phyloP scores from a whole-genome alignment of 495 filamentous ascomycete genomes.

The Aspergillus indologenus region DNA sequence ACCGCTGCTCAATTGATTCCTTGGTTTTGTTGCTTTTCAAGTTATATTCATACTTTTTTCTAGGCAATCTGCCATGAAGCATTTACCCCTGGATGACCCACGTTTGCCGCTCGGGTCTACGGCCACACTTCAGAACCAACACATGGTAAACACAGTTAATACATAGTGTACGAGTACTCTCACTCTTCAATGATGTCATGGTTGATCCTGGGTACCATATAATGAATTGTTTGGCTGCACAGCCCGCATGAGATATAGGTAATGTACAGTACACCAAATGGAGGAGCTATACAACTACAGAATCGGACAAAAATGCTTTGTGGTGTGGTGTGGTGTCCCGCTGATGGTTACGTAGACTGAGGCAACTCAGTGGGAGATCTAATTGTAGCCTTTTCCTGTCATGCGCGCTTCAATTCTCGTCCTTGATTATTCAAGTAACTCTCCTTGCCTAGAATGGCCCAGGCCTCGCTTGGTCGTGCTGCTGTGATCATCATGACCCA shows the following conservation, averaged over 20 bases:
- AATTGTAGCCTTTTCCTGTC: background rate
- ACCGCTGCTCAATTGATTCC: too few species aligned
- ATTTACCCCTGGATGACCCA: constrained; percentile 21
- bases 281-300: background rate
- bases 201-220: background rate
- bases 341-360: too few species aligned
- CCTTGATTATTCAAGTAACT: background rate
- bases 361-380: background rate
- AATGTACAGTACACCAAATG: background rate
- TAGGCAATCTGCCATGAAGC: background rate
- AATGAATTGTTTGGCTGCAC: background rate
- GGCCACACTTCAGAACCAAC: background rate
- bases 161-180: background rate
- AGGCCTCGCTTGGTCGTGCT: background rate
- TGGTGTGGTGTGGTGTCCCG: background rate
- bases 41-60: background rate
- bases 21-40: background rate
- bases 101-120: constrained; percentile 3
- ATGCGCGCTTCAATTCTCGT: background rate
- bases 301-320: background rate
- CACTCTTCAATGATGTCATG: background rate
- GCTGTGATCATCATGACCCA: background rate
- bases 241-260: background rate
- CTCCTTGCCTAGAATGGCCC: background rate
- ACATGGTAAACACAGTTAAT: background rate